phyloP scores from a whole-genome alignment of 1,284 basidiomycete species.

The Microbotryomycetes sp. region DNA sequence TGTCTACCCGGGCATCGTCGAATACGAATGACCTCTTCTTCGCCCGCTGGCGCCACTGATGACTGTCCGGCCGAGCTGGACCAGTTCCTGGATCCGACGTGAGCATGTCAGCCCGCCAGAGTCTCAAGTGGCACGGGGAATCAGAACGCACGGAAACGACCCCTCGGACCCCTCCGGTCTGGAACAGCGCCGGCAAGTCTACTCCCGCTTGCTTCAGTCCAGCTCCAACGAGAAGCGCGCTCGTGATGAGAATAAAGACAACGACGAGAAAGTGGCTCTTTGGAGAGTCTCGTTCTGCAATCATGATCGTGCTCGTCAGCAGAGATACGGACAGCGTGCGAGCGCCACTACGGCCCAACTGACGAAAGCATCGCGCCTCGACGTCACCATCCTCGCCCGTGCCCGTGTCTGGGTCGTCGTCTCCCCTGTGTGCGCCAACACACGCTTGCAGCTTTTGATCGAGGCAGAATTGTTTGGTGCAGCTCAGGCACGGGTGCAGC shows the following conservation, averaged over 20 bases:
- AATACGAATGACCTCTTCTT: no score
- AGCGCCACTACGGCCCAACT: no score
- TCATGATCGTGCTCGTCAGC: no score
- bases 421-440: slow-evolving; percentile 65
- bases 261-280: slow-evolving; percentile 85
- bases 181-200: slow-evolving; percentile 17
- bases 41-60: background rate
- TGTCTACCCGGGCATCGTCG: no score
- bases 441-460: slow-evolving; percentile 86
- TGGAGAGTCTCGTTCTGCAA: slow-evolving; percentile 70
- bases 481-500: slow-evolving; percentile 79
- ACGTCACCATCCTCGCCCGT: slow-evolving; percentile 96
- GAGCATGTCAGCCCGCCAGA: background rate
- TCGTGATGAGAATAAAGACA: slow-evolving; percentile 74
- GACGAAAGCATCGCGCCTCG: slow-evolving; percentile 90
- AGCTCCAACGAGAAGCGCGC: slow-evolving; percentile 71
- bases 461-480: slow-evolving; percentile 86
- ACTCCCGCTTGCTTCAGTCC: slow-evolving; percentile 49
- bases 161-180: background rate
- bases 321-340: no score
- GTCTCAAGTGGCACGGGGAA: no score
- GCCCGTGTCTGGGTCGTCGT: slow-evolving; percentile 80
- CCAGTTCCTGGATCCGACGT: background rate
- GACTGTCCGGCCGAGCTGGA: background rate
- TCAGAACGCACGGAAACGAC: background rate